Conservation (phyloP, 257 asterid species). For the Penstemon eatonii region DNA sequence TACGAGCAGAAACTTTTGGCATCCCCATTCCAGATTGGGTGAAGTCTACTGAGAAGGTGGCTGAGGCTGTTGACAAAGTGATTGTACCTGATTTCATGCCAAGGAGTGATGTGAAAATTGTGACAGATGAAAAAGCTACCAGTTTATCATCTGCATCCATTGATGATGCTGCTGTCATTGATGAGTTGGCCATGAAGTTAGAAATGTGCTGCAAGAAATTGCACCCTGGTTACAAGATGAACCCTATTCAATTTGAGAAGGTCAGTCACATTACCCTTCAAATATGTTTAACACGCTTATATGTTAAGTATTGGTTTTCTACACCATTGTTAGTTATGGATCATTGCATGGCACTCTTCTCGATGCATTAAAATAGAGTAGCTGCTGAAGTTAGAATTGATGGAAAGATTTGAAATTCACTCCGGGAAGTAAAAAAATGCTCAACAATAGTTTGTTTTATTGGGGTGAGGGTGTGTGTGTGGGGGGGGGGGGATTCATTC, state of each 20-base stretch:
- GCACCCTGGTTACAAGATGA: slow-evolving; percentile 38
- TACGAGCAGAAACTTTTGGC: slow-evolving; percentile 48
- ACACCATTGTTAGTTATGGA: not conserved
- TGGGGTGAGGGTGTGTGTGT: not conserved
- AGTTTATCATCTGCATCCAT: slow-evolving; percentile 40
- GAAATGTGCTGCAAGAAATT: slow-evolving; percentile 33
- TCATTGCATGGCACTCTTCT: not conserved
- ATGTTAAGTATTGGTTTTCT: not conserved
- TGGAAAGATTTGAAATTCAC: slow-evolving; percentile 3
- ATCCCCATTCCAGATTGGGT: slow-evolving; percentile 47
- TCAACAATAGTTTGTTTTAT: too few relatives aligned
- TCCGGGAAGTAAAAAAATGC: too few relatives aligned
- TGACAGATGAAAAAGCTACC: slow-evolving; percentile 47
- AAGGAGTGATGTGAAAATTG: slow-evolving; percentile 38
- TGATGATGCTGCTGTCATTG: slow-evolving; percentile 42
- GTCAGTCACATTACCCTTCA: slow-evolving; percentile 15
- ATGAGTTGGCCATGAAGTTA: slow-evolving; percentile 34
- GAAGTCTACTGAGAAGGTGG: slow-evolving; percentile 30
- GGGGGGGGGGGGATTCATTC: not conserved
- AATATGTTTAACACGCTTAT: not conserved
- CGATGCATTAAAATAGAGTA: not conserved
- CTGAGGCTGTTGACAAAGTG: slow-evolving; percentile 43
- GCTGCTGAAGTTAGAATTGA: slow-evolving; percentile 7
- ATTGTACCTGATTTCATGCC: slow-evolving; percentile 42
- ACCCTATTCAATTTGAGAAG: slow-evolving; percentile 53